Evolutionary conservation across 768 basidiomycete species (phyloP), one percentile per base, ranked within the genome.

Genomic region (Dictyophora rubrovolvata): DNA sequence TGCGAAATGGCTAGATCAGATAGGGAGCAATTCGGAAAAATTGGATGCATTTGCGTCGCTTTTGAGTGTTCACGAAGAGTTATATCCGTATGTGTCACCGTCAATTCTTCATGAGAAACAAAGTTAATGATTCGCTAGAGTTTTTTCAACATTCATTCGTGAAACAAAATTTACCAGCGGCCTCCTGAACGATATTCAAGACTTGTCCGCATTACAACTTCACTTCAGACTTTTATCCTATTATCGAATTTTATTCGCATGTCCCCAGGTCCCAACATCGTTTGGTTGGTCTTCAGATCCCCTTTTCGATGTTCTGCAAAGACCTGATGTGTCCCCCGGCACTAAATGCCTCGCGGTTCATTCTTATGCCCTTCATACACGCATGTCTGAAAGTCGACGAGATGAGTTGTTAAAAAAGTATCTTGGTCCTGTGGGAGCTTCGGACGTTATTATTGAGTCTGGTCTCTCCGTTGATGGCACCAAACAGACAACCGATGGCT

Each of bases 301-400:
- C 5, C 69, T 85, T 10, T 74, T 75, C 28, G 55, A 61, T 17
- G 68, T 84, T 3, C 71, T 82, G 49, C 69, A 65, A 52, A 72
- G 78, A 0, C 72, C 83, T 21, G 77, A 84, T 62, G 79, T 83
- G 11, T 85, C 93, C 65, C 66, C 72, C 47, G 87, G 80, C 1
- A 79, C 85, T 28, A 79, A 80, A 12, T 74, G 86, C 21, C 74
- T 96, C 9, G 84, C 90, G 7, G 85, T 92, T 21, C 79, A 82
- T 10, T 89, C 89, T 66, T 90, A 92, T 70, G 81, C 87, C 0
- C 67, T 84, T 50, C 87, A 89, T 64, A 80, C 79, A 53, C 81
- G 86, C 5, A 87, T 93, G 84, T 80, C 83, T 17, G 91, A 95
- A 69, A 79, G 74, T 0, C 86, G 88, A 62, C 81, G 89, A 33